Base-by-base conservation (phyloP, 441 rosid species). In the Manihot esculenta region DNA sequence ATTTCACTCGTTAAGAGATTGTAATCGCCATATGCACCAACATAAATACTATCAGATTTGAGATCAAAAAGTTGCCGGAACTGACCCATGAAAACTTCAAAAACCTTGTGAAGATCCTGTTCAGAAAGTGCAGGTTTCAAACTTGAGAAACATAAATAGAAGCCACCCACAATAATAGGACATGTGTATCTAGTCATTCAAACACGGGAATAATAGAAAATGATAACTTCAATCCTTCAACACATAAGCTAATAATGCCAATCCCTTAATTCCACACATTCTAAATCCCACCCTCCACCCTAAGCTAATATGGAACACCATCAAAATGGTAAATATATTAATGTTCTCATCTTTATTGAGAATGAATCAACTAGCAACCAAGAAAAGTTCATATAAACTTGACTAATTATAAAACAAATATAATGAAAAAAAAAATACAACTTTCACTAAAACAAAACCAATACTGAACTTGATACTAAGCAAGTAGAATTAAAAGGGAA, bases 81-180 rank as follows among this genome's bases (percentile, higher is more conserved):
- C 79, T 95, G 99, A 72, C 98, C 98, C 89, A 86, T 76, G 80
- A 93, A 87, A 76, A 93, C 93, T 84, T 93, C 97, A 80, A 86
- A 87, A 71, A 93, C 77, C 73, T 74, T 70, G 79, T 81, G 83
- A 71, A 93, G 94, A 81, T 95, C 90, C 99, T 95, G 94, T 76
- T 75, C 77, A 70, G 44, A 80, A 83, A 10, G 21, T 45, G 66
- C 72, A 73, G 8, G 64, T 26, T 71, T 70, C 76, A 76, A 69
- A 66, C 33, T 67, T 33, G 62, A 76, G 77, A 66, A 73, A 76
- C 71, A 61, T 47, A 77, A 72, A 54, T 33, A 69, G 71, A 78
- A 77, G 59, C 68, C 64, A 71, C 51, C 66, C 20, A 61, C 62
- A 53, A 23, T 50, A 59, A 54, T 27, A 62, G 23, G 30, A 53